Conservation (phyloP, 139 green algal genomes). For the Ettlia oleoabundans region DNA sequence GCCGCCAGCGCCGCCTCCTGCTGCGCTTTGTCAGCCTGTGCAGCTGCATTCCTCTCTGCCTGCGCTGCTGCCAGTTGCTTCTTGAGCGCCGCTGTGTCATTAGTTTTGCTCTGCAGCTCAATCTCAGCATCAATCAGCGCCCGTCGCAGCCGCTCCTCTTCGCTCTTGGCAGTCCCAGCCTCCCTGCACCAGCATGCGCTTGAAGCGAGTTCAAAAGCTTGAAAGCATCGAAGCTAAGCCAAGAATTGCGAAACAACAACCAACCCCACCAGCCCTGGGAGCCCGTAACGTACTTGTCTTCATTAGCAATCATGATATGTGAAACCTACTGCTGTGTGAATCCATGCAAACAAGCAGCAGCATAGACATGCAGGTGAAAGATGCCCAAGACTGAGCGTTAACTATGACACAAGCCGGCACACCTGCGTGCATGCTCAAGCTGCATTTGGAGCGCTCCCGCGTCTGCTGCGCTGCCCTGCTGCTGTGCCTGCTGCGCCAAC, state of each 20-base stretch:
- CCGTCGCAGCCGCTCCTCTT: constrained; percentile 14
- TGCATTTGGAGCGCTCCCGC: neutral
- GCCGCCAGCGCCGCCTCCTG: neutral
- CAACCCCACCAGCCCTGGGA: too few species aligned
- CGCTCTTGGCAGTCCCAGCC: neutral
- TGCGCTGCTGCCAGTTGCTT: constrained; percentile 5
- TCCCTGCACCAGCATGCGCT: too few species aligned
- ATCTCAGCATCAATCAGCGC: constrained; percentile 38
- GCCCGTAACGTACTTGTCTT: too few species aligned
- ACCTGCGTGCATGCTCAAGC: constrained; percentile 11
- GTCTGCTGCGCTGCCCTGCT: neutral
- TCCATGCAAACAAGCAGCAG: too few species aligned
- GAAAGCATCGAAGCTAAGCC: too few species aligned
- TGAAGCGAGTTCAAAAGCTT: too few species aligned
- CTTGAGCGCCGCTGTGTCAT: neutral
- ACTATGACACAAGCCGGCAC: too few species aligned
- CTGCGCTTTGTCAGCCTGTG: neutral
- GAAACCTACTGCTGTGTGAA: too few species aligned
- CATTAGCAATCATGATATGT: too few species aligned
- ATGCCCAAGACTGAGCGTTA: too few species aligned
- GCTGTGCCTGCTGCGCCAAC: neutral
- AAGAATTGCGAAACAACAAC: too few species aligned
- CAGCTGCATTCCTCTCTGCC: neutral
- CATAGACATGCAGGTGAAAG: too few species aligned
- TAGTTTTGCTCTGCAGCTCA: constrained; percentile 19